phyloP scores from a whole-genome alignment of 345 rosid species.

The Eucalyptus tenuipes region DNA sequence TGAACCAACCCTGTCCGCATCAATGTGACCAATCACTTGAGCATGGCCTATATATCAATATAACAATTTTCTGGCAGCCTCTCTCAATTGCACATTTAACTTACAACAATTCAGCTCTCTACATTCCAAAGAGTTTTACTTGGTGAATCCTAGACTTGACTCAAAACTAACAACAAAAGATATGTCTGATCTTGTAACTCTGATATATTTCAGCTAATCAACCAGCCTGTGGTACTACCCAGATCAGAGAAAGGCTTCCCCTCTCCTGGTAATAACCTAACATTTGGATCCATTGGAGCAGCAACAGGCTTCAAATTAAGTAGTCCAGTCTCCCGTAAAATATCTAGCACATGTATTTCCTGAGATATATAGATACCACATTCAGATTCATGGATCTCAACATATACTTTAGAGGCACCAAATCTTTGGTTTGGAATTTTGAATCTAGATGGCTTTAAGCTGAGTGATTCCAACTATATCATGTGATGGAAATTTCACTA shows the following conservation, averaged over 20 bases:
- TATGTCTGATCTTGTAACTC: background rate
- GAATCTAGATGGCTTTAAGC: background rate
- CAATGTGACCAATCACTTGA: background rate
- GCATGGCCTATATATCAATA: background rate
- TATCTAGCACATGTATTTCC: background rate
- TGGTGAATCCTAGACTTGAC: background rate
- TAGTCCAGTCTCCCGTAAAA: background rate
- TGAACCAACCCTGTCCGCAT: background rate
- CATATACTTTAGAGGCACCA: background rate
- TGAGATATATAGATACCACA: background rate
- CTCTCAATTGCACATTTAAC: background rate
- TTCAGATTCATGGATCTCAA: background rate
- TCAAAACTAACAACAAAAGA: background rate
- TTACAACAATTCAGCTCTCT: background rate
- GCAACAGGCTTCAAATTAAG: background rate
- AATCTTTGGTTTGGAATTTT: background rate
- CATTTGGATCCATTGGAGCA: background rate
- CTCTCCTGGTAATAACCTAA: background rate
- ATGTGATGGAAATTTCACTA: background rate
- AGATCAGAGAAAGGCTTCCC: background rate
- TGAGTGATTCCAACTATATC: background rate
- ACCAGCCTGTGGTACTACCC: background rate
- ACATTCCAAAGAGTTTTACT: background rate
- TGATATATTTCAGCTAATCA: background rate
- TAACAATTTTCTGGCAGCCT: background rate